Conservation (phyloP, 2,329 filamentous ascomycete species). For the Pyrenophora teres region DNA sequence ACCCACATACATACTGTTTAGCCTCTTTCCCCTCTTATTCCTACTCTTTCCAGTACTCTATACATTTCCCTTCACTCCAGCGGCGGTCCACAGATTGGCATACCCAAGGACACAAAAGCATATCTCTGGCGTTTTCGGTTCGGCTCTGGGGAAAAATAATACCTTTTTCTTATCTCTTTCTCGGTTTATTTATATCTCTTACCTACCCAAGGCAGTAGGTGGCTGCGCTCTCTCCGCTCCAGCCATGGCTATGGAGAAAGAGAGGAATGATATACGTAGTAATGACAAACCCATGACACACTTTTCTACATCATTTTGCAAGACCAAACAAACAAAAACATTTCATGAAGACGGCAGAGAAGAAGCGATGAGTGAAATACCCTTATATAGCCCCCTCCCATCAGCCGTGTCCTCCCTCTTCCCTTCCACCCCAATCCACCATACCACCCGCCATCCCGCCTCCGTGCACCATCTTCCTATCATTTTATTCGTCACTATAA, state of each 20-base stretch:
- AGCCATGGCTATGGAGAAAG: too few relatives aligned
- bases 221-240: too few relatives aligned
- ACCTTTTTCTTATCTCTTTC: not conserved
- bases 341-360: too few relatives aligned
- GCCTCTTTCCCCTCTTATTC: not conserved
- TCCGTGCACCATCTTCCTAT: too few relatives aligned
- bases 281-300: not conserved
- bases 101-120: constrained; percentile 10
- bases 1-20: not conserved
- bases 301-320: too few relatives aligned
- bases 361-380: too few relatives aligned
- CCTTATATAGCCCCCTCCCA: too few relatives aligned
- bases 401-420: too few relatives aligned
- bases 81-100: constrained; percentile 9
- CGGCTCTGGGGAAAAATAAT: not conserved
- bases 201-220: too few relatives aligned
- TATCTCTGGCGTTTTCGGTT: constrained; percentile 7
- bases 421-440: too few relatives aligned
- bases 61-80: not conserved
- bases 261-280: not conserved
- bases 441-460: too few relatives aligned
- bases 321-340: too few relatives aligned
- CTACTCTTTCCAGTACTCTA: not conserved
- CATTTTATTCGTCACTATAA: not conserved
- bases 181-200: not conserved